Evolutionary conservation across 805 yeast species (phyloP).

Genomic region (Ogataea angusta): DNA sequence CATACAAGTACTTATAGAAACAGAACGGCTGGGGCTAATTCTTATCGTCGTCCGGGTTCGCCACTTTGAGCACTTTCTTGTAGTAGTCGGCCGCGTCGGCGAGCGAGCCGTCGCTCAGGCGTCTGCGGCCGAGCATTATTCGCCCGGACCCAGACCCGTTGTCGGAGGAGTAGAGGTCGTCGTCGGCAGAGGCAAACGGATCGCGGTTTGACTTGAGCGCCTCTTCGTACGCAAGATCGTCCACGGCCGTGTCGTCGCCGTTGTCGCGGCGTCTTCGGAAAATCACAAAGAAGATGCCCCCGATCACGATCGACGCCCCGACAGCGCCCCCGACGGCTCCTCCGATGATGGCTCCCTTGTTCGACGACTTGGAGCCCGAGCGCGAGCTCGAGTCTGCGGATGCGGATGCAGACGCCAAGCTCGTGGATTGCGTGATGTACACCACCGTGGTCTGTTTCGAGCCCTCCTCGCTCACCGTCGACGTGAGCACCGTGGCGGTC

Average conservation of each 20-base stretch:
- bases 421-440: slow-evolving; percentile 27
- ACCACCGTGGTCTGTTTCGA: slow-evolving; percentile 26
- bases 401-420: slow-evolving; percentile 20
- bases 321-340: slow-evolving; percentile 37
- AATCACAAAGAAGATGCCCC: slow-evolving; percentile 31
- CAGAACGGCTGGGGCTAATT: slow-evolving; percentile 3
- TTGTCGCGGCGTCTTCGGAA: slow-evolving; percentile 34
- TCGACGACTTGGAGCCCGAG: slow-evolving; percentile 18
- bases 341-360: slow-evolving; percentile 35
- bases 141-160: slow-evolving; percentile 32
- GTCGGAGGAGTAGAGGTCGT: slow-evolving; percentile 26
- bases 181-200: slow-evolving; percentile 64
- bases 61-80: slow-evolving; percentile 77
- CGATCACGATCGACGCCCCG: slow-evolving; percentile 28
- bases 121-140: slow-evolving; percentile 77
- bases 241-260: slow-evolving; percentile 40
- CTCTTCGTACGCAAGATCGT: slow-evolving; percentile 56
- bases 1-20: slow-evolving; percentile 77
- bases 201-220: slow-evolving; percentile 54
- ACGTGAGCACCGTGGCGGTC: slow-evolving; percentile 16
- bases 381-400: slow-evolving; percentile 15
- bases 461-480: slow-evolving; percentile 22
- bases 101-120: slow-evolving; percentile 80
- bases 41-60: slow-evolving; percentile 72
- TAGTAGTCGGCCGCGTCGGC: slow-evolving; percentile 84